phyloP scores from a whole-genome alignment of 1,284 basidiomycete species.

The Cutaneotrichosporon sp. region DNA sequence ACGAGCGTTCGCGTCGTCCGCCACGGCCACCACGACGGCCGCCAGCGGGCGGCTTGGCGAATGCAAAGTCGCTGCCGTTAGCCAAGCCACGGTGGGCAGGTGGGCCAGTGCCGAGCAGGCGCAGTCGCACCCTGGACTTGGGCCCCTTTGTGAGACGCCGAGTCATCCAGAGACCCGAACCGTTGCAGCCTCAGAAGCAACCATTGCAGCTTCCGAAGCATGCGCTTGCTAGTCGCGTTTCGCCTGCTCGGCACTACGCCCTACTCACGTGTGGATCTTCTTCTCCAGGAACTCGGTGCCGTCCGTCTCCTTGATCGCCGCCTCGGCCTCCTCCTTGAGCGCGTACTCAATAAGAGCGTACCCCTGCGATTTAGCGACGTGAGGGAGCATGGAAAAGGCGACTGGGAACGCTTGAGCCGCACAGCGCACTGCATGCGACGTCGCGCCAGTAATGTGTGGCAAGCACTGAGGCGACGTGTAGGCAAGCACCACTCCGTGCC shows the following conservation, averaged over 20 bases:
- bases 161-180: too few species aligned
- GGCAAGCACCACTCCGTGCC: too few species aligned
- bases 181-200: too few species aligned
- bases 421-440: too few species aligned
- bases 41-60: conserved; percentile 75
- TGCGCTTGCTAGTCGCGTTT: not conserved
- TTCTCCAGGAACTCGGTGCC: conserved; percentile 83
- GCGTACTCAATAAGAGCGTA: conserved; percentile 96
- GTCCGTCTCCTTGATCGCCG: conserved; percentile 75
- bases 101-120: not conserved
- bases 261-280: conserved; percentile 60
- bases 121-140: too few species aligned
- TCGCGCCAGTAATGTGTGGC: too few species aligned
- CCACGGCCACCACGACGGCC: conserved; percentile 20
- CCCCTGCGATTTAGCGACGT: conserved; percentile 57
- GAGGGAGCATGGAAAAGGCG: not conserved
- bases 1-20: conserved; percentile 38
- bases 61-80: conserved; percentile 73
- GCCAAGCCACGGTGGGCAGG: not conserved
- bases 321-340: conserved; percentile 84
- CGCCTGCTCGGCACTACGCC: not conserved
- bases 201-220: too few species aligned
- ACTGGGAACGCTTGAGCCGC: too few species aligned
- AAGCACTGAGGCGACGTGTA: too few species aligned
- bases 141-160: too few species aligned